A percentile compares a stretch with the other conserved stretches of the same genome.
Evolutionary conservation across 164 flowering plant species (phyloP).

Genomic region (Nymphaea thermarum): DNA sequence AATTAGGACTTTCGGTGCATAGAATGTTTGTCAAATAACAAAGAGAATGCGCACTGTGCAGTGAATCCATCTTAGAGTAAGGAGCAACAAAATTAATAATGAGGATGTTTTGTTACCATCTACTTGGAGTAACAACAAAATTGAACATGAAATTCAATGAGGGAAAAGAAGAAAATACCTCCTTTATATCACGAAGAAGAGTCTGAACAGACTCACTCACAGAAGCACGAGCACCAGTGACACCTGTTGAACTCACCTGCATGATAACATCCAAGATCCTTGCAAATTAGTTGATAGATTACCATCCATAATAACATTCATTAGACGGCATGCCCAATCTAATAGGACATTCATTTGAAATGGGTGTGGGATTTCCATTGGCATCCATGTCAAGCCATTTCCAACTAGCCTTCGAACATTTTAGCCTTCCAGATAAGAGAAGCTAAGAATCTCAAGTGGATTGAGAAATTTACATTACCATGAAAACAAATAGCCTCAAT

Average conservation of each 20-base stretch:
- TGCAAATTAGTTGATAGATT: not conserved
- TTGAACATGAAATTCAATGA: not conserved
- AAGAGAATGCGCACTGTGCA: too few species aligned
- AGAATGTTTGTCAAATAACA: too few species aligned
- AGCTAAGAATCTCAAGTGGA: not conserved
- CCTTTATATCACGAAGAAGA: constrained; percentile 66
- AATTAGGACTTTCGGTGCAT: not conserved
- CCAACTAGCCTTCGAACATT: not conserved
- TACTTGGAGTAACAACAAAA: not conserved
- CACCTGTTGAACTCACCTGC: constrained; percentile 83
- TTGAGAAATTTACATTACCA: not conserved
- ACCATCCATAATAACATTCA: not conserved
- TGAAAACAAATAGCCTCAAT: not conserved
- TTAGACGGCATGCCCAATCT: not conserved
- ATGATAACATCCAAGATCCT: not conserved
- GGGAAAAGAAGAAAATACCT: constrained; percentile 30
- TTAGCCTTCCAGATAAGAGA: not conserved
- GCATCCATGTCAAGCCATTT: too few species aligned
- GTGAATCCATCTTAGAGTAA: too few species aligned
- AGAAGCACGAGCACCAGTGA: constrained; percentile 80
- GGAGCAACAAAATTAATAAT: too few species aligned
- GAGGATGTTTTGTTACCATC: not conserved
- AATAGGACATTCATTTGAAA: too few species aligned
- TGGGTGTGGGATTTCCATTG: too few species aligned
- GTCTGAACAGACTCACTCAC: constrained; percentile 41